Evolutionary conservation across 805 yeast species (phyloP).

Genomic region (Ogataea nitratoaversa): DNA sequence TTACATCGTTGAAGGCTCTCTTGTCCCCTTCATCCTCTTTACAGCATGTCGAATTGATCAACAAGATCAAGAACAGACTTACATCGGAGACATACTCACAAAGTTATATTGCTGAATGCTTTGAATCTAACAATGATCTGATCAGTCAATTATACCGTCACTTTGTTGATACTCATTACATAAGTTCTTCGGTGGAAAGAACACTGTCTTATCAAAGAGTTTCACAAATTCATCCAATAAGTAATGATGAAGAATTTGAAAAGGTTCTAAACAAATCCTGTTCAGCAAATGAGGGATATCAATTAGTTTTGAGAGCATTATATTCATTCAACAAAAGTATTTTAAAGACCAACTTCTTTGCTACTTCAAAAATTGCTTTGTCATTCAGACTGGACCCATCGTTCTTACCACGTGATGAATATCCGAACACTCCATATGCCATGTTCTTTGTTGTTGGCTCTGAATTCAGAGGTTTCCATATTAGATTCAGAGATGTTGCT

Average conservation of each 20-base stretch:
- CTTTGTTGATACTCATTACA: conserved; percentile 88
- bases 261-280: conserved; percentile 61
- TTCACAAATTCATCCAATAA: conserved; percentile 69
- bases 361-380: conserved; percentile 90
- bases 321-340: conserved; percentile 81
- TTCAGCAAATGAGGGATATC: conserved; percentile 76
- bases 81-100: conserved; percentile 92
- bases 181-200: conserved; percentile 61
- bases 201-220: conserved; percentile 87
- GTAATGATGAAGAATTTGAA: conserved; percentile 71
- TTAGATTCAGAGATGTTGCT: conserved; percentile 94
- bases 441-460: conserved; percentile 95
- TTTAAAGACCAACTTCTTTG: conserved; percentile 89
- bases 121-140: conserved; percentile 64
- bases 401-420: conserved; percentile 79
- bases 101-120: conserved; percentile 72
- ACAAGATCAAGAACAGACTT: conserved; percentile 78
- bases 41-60: conserved; percentile 71
- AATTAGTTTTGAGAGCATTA: conserved; percentile 75
- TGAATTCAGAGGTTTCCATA: conserved; percentile 96
- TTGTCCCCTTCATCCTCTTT: conserved; percentile 59
- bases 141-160: conserved; percentile 82
- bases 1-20: conserved; percentile 60
- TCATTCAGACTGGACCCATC: conserved; percentile 87
- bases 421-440: conserved; percentile 90